Base-by-base conservation (phyloP, 2,329 filamentous ascomycete species). In the Metarhizium robertsii region DNA sequence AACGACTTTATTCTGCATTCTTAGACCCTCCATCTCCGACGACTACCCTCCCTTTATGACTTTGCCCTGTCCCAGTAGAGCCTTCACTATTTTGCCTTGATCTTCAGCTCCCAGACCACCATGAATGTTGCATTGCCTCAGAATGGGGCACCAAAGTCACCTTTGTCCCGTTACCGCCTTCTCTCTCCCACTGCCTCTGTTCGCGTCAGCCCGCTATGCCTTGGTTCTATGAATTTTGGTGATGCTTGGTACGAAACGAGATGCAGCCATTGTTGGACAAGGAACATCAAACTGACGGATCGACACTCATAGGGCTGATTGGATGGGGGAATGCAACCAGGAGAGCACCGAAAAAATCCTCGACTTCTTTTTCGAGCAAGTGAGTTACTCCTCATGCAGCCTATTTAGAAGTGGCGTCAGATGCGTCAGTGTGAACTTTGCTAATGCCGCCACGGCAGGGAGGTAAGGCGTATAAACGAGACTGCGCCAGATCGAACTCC, bases 141-240 rank as follows among this genome's bases (percentile, higher is more conserved):
- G 52, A 73, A 78, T 6, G 73, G 79, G 4, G 69, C 76, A 4
- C 77, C 83, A 30, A 76, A 80, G 67, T 84, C 83, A 56, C 78
- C 81, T 55, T 69, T 89, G 60, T 83, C 75, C 57, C 78, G 82
- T 53, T 86, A 88, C 62, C 82, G 85, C 6, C 69, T 89, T 49
- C 77, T 90, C 13, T 80, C 85, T 1, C 84, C 85, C 10, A 80
- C 77, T 0, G 86, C 87, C 2, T 77, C 79, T 0, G 75, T 89
- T 25, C 75, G 83, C 36, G 85, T 88, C n/a, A 85, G 81, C 59
- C 85, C 85, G 4, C 67, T 89, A 0, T 83, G 79, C 47, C 75
- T 90, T 2, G 86, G 84, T 11, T 74, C 74, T 53, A 86, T 86
- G 82, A 83, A 79, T 67, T 83, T 87, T 69, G 84, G 84, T 48